Base-by-base conservation (phyloP, 305 asterid species). In the Ilex paraguariensis region DNA sequence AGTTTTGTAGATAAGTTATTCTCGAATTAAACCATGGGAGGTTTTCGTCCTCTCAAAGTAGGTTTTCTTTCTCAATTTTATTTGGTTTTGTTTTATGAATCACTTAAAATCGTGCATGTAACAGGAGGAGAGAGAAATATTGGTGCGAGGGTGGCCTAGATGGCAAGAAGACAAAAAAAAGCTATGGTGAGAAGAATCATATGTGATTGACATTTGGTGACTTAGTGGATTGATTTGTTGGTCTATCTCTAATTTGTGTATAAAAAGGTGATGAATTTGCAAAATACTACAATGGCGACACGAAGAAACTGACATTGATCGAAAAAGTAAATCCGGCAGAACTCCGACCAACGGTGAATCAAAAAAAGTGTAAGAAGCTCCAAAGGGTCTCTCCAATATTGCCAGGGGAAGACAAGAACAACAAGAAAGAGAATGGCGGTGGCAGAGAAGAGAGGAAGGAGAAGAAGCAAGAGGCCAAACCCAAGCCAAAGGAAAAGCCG, bases 301-400 rank as follows among this genome's bases (percentile, higher is more conserved):
- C 21, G 21, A 17, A 17, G 1, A 0, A 1, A 17, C 1, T 17
- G 1, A 17, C 0, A 17, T 17, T 17, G 66, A 72, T 73, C 31
- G 98, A 96, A 5, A 82, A 81, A 62, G 84, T 83, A n/a, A 90
- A 91, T 75, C 92, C 96, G 72, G 75, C 42, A 69, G 79, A 80
- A 77, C 85, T 91, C 57, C 74, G 87, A 40, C 91, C 83, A 8
- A 71, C 65, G n/a, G 71, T 88, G 63, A 94, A 88, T 81, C 59
- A 77, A 63, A 91, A 84, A 63, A 80, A 86, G 0, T 87, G 80
- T 78, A 81, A 76, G 59, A 83, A 70, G 45, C 79, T 91, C 13
- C 90, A 83, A 42, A 80, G 88, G 3, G 62, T 91, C 53, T 79
- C 96, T 14, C 92, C 95, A 31, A 36, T 36, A 36, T 68, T 56